These are phyloP conservation scores for Blumeria graminis DNA, from an alignment of 2,329 filamentous ascomycete genomes.

Conservation along the genomic window DNA sequence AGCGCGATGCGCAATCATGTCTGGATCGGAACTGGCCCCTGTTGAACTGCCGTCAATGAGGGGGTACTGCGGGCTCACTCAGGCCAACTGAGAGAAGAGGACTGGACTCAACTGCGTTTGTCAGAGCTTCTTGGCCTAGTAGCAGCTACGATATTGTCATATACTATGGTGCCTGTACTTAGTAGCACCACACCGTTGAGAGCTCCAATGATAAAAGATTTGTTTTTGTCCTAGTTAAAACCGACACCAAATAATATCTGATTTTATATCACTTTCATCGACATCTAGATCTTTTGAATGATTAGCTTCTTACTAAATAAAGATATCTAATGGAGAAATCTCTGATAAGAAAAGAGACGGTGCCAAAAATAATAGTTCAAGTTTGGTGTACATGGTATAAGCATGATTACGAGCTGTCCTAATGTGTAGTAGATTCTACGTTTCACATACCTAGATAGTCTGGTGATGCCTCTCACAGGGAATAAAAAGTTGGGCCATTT, in stretches of 20 bases:
- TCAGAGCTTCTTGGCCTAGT: not conserved
- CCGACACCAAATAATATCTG: not conserved
- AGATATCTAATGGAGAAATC: not conserved
- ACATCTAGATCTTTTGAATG: not conserved
- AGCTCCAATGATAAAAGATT: not conserved
- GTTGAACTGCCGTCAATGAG: not conserved
- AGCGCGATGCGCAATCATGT: not conserved
- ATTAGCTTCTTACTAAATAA: not conserved
- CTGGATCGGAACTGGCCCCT: not conserved
- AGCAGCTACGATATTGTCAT: not conserved
- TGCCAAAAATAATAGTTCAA: no score
- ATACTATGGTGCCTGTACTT: not conserved
- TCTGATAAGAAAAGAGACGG: no score
- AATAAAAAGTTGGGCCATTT: no score
- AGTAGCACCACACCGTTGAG: not conserved
- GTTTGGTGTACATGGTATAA: no score
- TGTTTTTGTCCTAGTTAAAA: not conserved
- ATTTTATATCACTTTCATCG: not conserved
- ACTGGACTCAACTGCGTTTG: not conserved
- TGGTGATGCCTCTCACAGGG: no score
- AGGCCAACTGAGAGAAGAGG: not conserved
- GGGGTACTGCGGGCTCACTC: not conserved
- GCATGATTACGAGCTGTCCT: no score
- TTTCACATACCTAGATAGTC: no score
- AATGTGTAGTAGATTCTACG: no score